Evolutionary conservation across 345 rosid genomes (phyloP).

Genomic region (Gossypium longicalyx): DNA sequence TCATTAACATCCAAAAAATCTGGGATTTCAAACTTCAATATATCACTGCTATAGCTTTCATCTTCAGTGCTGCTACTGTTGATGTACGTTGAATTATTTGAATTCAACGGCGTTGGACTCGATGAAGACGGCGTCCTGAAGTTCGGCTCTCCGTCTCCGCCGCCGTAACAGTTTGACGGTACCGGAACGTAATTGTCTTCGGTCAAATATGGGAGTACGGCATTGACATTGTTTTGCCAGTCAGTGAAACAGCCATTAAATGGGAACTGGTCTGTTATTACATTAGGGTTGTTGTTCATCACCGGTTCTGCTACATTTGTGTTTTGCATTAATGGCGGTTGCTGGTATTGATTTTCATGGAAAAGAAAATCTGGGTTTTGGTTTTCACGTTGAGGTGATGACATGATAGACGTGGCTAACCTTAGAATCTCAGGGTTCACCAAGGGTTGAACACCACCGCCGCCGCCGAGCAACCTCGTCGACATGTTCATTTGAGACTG

Average conservation of each 20-base stretch:
- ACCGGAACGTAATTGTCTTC: constrained; percentile 25
- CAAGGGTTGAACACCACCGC: constrained; percentile 21
- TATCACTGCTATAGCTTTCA: constrained; percentile 59
- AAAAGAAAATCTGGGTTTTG: constrained; percentile 16
- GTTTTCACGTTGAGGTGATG: constrained; percentile 24
- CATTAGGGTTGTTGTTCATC: constrained; percentile 14
- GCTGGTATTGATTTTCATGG: constrained; percentile 25
- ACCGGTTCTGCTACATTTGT: constrained; percentile 25
- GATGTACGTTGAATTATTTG: constrained; percentile 40
- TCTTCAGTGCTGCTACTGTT: constrained; percentile 60
- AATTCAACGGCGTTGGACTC: constrained; percentile 57
- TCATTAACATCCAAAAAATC: constrained; percentile 54
- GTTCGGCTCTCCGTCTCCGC: constrained; percentile 26
- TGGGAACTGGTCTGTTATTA: constrained; percentile 17
- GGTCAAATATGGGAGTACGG: constrained; percentile 28
- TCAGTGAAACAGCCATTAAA: constrained; percentile 15
- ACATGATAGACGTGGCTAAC: constrained; percentile 36
- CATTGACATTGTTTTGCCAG: constrained; percentile 30
- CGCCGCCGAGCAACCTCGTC: constrained; percentile 37
- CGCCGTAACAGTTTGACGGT: constrained; percentile 33
- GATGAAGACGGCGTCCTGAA: constrained; percentile 60
- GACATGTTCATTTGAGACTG: constrained; percentile 46
- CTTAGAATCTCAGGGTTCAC: constrained; percentile 41
- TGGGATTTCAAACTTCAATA: constrained; percentile 54
- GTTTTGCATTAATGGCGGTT: constrained; percentile 15